Percentiles rank a stretch among this genome's conserved stretches.
phyloP scores from a whole-genome alignment of 1,139 yeast genomes.

The Kurtzmaniella quercitrusa region DNA sequence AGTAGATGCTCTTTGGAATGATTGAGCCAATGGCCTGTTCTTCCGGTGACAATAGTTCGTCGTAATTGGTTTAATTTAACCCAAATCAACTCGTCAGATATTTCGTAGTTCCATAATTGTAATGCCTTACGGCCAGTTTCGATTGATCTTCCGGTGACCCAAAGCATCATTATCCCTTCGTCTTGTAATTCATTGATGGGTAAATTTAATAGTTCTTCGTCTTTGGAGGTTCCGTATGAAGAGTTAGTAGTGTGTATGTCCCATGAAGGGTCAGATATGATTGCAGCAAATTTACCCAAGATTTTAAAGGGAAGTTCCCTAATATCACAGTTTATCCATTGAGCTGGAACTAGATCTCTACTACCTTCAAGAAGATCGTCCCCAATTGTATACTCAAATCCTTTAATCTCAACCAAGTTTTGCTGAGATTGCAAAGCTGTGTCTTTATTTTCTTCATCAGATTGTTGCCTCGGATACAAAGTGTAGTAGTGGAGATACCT shows the following conservation, averaged over 20 bases:
- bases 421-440: conserved; percentile 13
- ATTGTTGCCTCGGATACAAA: conserved; percentile 38
- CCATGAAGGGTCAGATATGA: conserved; percentile 92
- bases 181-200: conserved; percentile 69
- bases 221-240: conserved; percentile 76
- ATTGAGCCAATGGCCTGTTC: conserved; percentile 96
- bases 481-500: conserved; percentile 79
- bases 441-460: conserved; percentile 10
- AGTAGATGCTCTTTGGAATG: conserved; percentile 90
- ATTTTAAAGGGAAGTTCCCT: conserved; percentile 61
- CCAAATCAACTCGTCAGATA: conserved; percentile 84
- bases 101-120: conserved; percentile 74
- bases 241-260: conserved; percentile 71
- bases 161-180: conserved; percentile 76
- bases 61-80: conserved; percentile 82
- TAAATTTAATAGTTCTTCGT: conserved; percentile 62
- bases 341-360: conserved; percentile 48
- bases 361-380: conserved; percentile 43
- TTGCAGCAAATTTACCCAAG: conserved; percentile 81
- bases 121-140: conserved; percentile 82
- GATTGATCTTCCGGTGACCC: conserved; percentile 95
- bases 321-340: conserved; percentile 86
- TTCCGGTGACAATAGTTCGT: conserved; percentile 87
- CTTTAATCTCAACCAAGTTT: conserved; percentile 22
- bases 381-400: conserved; percentile 52